These are phyloP conservation scores for Dactylellina parvicollis DNA, from an alignment of 2,329 filamentous ascomycete genomes.

Conservation along the genomic window DNA sequence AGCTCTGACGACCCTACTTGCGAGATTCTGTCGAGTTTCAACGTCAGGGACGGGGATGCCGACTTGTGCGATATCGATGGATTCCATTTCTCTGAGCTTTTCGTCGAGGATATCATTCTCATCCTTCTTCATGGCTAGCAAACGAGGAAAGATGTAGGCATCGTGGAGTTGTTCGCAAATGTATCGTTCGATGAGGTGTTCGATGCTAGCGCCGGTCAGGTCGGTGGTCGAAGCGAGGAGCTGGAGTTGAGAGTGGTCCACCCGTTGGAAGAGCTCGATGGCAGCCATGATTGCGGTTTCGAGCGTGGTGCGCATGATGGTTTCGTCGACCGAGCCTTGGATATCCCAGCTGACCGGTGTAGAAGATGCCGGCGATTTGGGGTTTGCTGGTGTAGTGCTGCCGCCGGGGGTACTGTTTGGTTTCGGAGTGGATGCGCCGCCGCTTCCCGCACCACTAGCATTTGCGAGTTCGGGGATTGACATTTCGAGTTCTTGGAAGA, in stretches of 20 bases:
- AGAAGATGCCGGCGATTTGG: conserved; percentile 64
- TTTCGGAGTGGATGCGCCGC: conserved; percentile 68
- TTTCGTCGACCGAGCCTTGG: conserved; percentile 71
- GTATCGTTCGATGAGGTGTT: conserved; percentile 93
- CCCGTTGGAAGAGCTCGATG: conserved; percentile 93
- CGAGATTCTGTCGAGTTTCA: conserved; percentile 81
- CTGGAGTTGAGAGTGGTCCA: conserved; percentile 94
- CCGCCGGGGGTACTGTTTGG: conserved; percentile 65
- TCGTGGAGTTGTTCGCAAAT: conserved; percentile 92
- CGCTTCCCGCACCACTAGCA: conserved; percentile 60
- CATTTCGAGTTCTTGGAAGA: conserved; percentile 88
- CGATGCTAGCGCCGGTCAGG: conserved; percentile 88
- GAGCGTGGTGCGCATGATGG: conserved; percentile 84
- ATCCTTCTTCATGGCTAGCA: conserved; percentile 78
- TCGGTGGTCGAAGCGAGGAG: conserved; percentile 91
- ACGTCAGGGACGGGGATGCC: conserved; percentile 82
- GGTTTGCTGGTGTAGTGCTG: conserved; percentile 50
- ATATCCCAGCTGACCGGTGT: conserved; percentile 36
- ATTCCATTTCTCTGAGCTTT: conserved; percentile 91
- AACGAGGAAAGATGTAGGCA: conserved; percentile 79
- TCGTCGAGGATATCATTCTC: conserved; percentile 89
- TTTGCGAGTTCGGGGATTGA: conserved; percentile 40
- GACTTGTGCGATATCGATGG: conserved; percentile 92
- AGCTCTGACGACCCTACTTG: conserved; percentile 77
- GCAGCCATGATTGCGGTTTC: conserved; percentile 92